Percentiles rank a stretch among this genome's conserved stretches.
Conservation (phyloP, 805 yeast species). For the Maudiozyma pseudohumilis region DNA sequence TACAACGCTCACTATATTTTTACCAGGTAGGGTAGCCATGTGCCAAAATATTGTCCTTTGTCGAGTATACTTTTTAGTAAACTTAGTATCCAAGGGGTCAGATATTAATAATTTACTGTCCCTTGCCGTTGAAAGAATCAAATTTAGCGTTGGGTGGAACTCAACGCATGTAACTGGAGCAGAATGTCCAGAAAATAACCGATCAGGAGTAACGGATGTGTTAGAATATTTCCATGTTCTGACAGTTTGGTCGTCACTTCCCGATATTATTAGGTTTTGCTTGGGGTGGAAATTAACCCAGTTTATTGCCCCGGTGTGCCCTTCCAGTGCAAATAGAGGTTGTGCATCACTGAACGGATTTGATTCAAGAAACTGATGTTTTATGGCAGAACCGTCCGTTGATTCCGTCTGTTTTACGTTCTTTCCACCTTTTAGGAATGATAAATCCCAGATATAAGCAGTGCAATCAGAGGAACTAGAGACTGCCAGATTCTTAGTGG, state of each 20-base stretch:
- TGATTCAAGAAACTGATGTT: slow-evolving; percentile 81
- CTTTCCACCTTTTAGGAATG: no score
- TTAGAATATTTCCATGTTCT: slow-evolving; percentile 70
- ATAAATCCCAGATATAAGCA: slow-evolving; percentile 97
- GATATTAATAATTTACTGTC: slow-evolving; percentile 95
- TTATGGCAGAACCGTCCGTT: no score
- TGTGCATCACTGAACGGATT: slow-evolving; percentile 94
- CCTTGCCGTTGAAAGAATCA: slow-evolving; percentile 86
- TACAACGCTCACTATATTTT: slow-evolving; percentile 89
- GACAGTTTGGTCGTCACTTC: slow-evolving; percentile 90
- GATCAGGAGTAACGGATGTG: background rate
- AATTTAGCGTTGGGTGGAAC: slow-evolving; percentile 88
- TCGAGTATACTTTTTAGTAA: slow-evolving; percentile 85
- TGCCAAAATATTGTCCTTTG: slow-evolving; percentile 93
- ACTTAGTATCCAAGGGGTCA: slow-evolving; percentile 89
- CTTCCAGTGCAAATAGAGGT: slow-evolving; percentile 90
- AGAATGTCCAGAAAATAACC: slow-evolving; percentile 68
- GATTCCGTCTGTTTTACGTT: no score
- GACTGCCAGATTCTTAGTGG: slow-evolving; percentile 84
- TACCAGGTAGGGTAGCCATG: slow-evolving; percentile 73
- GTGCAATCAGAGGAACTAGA: slow-evolving; percentile 95
- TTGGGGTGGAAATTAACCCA: slow-evolving; percentile 98
- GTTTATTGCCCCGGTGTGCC: slow-evolving; percentile 96
- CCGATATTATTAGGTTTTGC: slow-evolving; percentile 85
- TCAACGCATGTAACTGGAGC: slow-evolving; percentile 79